Evolutionary conservation across 306 rosid species (phyloP).

Genomic region (Rubus parviflorus): DNA sequence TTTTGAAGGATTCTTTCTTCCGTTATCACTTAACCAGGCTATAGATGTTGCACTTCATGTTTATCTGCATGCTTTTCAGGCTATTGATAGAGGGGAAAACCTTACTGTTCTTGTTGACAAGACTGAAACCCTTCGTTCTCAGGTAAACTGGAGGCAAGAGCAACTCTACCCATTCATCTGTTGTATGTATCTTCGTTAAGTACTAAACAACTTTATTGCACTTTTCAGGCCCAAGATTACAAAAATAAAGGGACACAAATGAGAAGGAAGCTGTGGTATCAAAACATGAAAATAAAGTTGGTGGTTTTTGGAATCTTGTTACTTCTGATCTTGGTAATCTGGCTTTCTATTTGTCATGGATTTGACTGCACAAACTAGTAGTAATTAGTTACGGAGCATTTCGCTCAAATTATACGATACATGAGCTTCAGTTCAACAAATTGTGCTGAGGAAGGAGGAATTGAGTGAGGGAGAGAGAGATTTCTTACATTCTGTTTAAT

Average conservation of each 20-base stretch:
- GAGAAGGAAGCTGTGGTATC: slow-evolving; percentile 91
- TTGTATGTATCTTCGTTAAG: not conserved
- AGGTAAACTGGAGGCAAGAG: slow-evolving; percentile 44
- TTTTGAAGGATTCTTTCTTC: not conserved
- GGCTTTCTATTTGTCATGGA: slow-evolving; percentile 90
- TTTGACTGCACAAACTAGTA: slow-evolving; percentile 76
- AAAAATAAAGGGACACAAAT: slow-evolving; percentile 68
- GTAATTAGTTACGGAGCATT: slow-evolving; percentile 21
- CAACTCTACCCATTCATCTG: slow-evolving; percentile 15
- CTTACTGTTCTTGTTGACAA: slow-evolving; percentile 68
- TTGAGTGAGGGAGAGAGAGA: slow-evolving; percentile 16
- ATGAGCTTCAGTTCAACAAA: slow-evolving; percentile 12
- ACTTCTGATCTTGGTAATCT: slow-evolving; percentile 67
- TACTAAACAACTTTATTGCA: slow-evolving; percentile 29
- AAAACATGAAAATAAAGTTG: slow-evolving; percentile 92
- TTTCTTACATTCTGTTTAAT: slow-evolving; percentile 34
- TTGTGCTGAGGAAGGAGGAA: slow-evolving; percentile 25
- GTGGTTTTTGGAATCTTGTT: slow-evolving; percentile 73
- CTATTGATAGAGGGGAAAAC: slow-evolving; percentile 82
- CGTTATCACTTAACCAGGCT: not conserved
- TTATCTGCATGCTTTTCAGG: slow-evolving; percentile 43
- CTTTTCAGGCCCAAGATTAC: slow-evolving; percentile 74
- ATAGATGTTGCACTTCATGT: not conserved
- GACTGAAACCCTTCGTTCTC: slow-evolving; percentile 73
- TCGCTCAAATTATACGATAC: slow-evolving; percentile 22